A percentile compares a stretch with the other conserved stretches of the same genome.
Evolutionary conservation across 805 yeast genomes (phyloP).

Genomic region (Yarrowia porcina): DNA sequence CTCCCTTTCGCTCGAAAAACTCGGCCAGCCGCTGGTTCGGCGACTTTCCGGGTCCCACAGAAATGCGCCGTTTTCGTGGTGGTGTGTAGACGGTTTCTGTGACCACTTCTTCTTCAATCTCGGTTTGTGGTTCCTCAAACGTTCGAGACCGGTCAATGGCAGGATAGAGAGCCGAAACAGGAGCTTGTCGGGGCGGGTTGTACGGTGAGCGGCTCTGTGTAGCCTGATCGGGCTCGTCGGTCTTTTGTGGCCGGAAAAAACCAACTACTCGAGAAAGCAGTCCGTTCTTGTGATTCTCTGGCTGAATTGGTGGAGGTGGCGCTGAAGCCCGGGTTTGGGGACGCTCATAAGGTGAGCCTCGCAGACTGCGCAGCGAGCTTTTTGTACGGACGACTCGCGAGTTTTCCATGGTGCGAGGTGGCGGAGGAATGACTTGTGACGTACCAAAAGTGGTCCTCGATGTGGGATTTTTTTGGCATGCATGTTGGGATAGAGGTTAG

Average conservation of each 20-base stretch:
- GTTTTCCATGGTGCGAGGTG: not conserved
- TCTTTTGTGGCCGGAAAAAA: not conserved
- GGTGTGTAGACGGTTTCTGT: not conserved
- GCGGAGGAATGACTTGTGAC: no score
- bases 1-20: constrained; percentile 72
- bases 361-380: not conserved
- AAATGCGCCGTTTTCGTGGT: not conserved
- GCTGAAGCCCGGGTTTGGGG: not conserved
- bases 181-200: not conserved
- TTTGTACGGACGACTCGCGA: not conserved
- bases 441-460: not conserved
- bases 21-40: constrained; percentile 62
- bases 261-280: not conserved
- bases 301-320: not conserved
- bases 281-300: not conserved
- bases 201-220: not conserved
- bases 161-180: not conserved
- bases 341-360: not conserved
- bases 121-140: not conserved
- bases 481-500: not conserved
- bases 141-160: not conserved
- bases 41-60: constrained; percentile 30
- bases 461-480: not conserved
- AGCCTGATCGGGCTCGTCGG: not conserved
- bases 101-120: not conserved